phyloP scores from a whole-genome alignment of 2,329 filamentous ascomycete genomes.

The Talaromyces sp. region DNA sequence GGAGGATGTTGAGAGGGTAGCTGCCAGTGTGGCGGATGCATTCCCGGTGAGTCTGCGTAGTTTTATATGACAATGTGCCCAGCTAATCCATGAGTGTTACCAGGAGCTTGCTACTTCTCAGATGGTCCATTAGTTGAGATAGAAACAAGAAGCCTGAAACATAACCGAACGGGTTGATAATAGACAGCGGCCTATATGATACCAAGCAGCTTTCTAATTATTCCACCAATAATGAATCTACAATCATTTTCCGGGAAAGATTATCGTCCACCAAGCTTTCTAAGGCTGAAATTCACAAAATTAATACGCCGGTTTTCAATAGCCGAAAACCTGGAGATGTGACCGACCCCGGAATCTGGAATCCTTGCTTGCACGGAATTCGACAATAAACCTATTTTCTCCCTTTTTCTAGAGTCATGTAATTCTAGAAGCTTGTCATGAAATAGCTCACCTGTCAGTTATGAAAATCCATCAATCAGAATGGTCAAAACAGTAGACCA shows the following conservation, averaged over 20 bases:
- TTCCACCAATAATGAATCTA: not conserved
- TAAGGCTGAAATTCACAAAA: not conserved
- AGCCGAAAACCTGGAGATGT: not conserved
- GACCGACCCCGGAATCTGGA: not conserved
- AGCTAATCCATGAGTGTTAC: slow-evolving; percentile 10
- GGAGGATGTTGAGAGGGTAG: slow-evolving; percentile 84
- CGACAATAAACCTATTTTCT: not conserved
- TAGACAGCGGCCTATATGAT: not conserved
- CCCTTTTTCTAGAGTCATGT: not conserved
- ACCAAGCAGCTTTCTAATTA: not conserved
- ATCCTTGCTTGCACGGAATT: not conserved
- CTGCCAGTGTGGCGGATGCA: slow-evolving; percentile 71
- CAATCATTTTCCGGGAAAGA: not conserved
- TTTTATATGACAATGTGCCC: not conserved
- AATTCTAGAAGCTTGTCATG: not conserved
- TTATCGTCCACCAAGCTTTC: not conserved
- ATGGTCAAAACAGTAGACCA: not conserved
- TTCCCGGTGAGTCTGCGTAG: slow-evolving; percentile 58
- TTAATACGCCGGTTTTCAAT: not conserved
- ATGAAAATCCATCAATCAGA: not conserved
- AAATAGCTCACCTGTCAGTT: not conserved
- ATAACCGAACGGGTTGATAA: not conserved
- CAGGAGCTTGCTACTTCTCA: slow-evolving; percentile 34
- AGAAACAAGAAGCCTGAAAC: not conserved
- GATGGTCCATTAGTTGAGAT: slow-evolving; percentile 28